Conservation (phyloP, 2,329 filamentous ascomycete species). For the Pseudogymnoascus sp. region DNA sequence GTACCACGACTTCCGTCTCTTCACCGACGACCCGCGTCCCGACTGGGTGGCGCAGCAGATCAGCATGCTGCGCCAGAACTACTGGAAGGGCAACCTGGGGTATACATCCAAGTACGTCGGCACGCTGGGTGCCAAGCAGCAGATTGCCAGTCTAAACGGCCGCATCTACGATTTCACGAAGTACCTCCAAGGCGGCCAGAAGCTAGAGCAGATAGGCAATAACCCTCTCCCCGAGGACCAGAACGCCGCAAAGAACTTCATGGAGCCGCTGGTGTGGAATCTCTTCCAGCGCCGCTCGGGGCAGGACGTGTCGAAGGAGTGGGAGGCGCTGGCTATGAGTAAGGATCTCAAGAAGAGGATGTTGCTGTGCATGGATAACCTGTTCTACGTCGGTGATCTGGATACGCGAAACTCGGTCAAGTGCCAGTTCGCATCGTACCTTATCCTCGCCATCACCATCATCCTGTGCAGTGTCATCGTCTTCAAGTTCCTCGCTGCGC, state of each 20-base stretch:
- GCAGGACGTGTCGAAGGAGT: constrained; percentile 73
- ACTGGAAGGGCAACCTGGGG: constrained; percentile 79
- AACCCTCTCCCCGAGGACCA: constrained; percentile 35
- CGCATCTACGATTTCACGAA: constrained; percentile 84
- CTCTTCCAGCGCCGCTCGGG: constrained; percentile 74
- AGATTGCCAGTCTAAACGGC: constrained; percentile 70
- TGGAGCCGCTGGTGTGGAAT: constrained; percentile 64
- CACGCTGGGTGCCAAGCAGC: constrained; percentile 54
- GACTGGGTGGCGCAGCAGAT: constrained; percentile 95
- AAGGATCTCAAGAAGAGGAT: constrained; percentile 54
- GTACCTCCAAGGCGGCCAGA: constrained; percentile 70
- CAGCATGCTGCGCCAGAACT: constrained; percentile 65
- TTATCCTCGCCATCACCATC: constrained; percentile 80
- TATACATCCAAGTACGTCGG: constrained; percentile 72
- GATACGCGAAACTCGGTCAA: constrained; percentile 51
- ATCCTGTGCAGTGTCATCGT: constrained; percentile 72
- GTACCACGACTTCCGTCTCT: constrained; percentile 91
- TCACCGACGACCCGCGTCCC: constrained; percentile 69
- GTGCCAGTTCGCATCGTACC: constrained; percentile 86
- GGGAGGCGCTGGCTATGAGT: constrained; percentile 61
- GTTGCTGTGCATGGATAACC: constrained; percentile 79
- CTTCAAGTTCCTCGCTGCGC: constrained; percentile 83
- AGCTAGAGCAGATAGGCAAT: constrained; percentile 49
- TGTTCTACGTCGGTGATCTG: constrained; percentile 73
- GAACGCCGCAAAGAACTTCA: constrained; percentile 53